A percentile compares a stretch with the other conserved stretches of the same genome.
These are phyloP conservation scores for Globisporangium yorkense DNA, from an alignment of 352 stramenopile species.

Conservation along the genomic window DNA sequence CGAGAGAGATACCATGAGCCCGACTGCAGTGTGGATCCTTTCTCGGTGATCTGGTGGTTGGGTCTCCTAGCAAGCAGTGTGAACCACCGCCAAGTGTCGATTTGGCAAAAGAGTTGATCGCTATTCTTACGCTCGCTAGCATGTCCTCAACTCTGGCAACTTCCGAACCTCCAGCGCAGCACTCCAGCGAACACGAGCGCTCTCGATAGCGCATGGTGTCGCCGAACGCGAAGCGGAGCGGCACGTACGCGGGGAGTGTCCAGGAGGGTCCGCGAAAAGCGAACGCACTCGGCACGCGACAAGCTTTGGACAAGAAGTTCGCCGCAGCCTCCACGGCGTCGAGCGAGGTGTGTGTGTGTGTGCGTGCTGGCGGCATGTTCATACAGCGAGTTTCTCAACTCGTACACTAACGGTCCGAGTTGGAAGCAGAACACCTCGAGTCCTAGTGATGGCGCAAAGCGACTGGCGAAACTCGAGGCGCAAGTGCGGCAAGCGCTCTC, in stretches of 20 bases:
- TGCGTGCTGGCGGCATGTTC: no score
- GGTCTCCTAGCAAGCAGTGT: no score
- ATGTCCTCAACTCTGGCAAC: no score
- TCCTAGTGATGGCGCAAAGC: conserved; percentile 7
- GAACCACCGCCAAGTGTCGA: no score
- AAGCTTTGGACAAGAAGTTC: conserved; percentile 10
- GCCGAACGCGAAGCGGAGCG: conserved; percentile 5
- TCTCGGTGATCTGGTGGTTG: no score
- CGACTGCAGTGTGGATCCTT: no score
- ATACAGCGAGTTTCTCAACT: background rate
- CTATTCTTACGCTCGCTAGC: no score
- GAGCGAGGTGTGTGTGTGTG: conserved; percentile 4
- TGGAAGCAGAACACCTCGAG: background rate
- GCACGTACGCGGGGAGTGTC: background rate
- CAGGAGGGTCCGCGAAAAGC: background rate
- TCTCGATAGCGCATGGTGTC: conserved; percentile 3
- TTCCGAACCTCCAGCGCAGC: no score
- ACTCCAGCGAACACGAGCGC: background rate
- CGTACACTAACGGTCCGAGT: background rate
- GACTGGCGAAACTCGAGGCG: conserved; percentile 13
- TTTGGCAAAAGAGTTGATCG: no score
- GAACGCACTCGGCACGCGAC: background rate
- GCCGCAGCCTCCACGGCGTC: background rate
- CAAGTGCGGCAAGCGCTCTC: conserved; percentile 22
- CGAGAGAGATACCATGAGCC: no score